A percentile compares a stretch with the other conserved stretches of the same genome.
These are phyloP conservation scores for Tricladium varicosporioides DNA, from an alignment of 2,329 filamentous ascomycete species.

Conservation along the genomic window DNA sequence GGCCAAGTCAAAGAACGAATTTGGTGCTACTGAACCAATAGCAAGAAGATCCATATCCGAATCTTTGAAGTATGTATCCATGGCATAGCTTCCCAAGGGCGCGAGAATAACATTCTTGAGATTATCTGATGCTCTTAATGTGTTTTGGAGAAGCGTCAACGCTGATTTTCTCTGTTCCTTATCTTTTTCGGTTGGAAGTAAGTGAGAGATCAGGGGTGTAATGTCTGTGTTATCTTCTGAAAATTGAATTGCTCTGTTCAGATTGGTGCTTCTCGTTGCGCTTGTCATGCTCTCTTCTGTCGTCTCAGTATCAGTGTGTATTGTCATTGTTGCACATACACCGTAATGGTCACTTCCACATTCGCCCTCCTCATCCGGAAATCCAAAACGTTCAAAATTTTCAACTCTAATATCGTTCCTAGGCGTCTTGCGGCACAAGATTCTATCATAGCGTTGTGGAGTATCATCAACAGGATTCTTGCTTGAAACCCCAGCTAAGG, in stretches of 20 bases:
- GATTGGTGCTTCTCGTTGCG: too few species aligned
- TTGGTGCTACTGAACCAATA: slow-evolving; percentile 37
- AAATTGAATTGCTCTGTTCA: slow-evolving; percentile 1
- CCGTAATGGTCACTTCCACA: slow-evolving; percentile 53
- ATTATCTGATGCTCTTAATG: slow-evolving; percentile 38
- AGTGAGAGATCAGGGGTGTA: slow-evolving; percentile 36
- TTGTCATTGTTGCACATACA: slow-evolving; percentile 45
- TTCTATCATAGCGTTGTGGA: slow-evolving; percentile 65
- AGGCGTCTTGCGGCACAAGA: slow-evolving; percentile 47
- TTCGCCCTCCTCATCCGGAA: slow-evolving; percentile 31
- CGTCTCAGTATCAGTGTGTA: not conserved
- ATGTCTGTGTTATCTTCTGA: slow-evolving; percentile 25
- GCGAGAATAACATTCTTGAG: slow-evolving; percentile 26
- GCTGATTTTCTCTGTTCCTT: slow-evolving; percentile 41
- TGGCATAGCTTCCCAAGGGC: slow-evolving; percentile 53
- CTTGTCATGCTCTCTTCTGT: too few species aligned
- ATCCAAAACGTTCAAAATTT: slow-evolving; percentile 58
- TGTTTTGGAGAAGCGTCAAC: slow-evolving; percentile 43
- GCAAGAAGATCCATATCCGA: slow-evolving; percentile 66
- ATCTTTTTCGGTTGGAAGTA: slow-evolving; percentile 48
- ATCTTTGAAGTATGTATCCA: slow-evolving; percentile 59
- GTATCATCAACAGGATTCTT: slow-evolving; percentile 43
- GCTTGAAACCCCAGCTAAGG: slow-evolving; percentile 51
- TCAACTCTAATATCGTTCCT: slow-evolving; percentile 37
- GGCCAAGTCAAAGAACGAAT: slow-evolving; percentile 15